Base-by-base conservation (phyloP, 495 filamentous ascomycete species). In the Penicillium atrosanguineum region DNA sequence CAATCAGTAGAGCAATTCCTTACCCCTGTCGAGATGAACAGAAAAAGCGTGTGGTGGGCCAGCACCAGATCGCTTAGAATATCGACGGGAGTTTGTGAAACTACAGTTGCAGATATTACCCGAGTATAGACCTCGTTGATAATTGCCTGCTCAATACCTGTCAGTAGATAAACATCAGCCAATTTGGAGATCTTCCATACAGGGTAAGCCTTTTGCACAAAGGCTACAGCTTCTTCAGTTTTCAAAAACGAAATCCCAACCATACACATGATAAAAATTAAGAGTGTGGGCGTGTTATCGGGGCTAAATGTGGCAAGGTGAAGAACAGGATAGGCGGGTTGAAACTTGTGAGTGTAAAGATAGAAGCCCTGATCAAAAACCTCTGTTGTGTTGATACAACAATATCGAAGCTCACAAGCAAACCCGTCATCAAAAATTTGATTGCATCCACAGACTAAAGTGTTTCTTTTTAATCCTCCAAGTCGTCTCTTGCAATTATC, bases 1-100 rank as follows among this genome's bases (percentile, higher is more conserved):
- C 7, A 26, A 21, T 19, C 16, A n/a, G 15, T 25, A 20, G 34
- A 15, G 25, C 4, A 38, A 15, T 19, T 9, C 40, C 44, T 16
- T 14, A 54, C 52, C 14, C 52, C 52, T 1, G 52, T 54, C 5
- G 52, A 54, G n/a, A 54, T 46, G 21, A 54, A 54, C 6, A 54
- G 20, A 16, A 54, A 54, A n/a, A 54, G 44, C 3, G 36, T 42
- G 36, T 54, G 52, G 47, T 54, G 52, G 12, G 44, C 31, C 15
- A 48, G 23, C 7, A 54, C 52, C 21, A 54, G 38, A 15, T 20
- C 16, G 15, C 29, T 21, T 3, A 54, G 45, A 37, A 48, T 40
- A 4, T 43, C 25, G 23, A 25, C 20, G 19, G 44, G 34, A 1
- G 16, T 37, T 9, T 48, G 36, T 20, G n/a, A 48, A 7, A 15